These are phyloP conservation scores for Metarhizium rileyi DNA, from an alignment of 2,329 filamentous ascomycete species.

Conservation along the genomic window DNA sequence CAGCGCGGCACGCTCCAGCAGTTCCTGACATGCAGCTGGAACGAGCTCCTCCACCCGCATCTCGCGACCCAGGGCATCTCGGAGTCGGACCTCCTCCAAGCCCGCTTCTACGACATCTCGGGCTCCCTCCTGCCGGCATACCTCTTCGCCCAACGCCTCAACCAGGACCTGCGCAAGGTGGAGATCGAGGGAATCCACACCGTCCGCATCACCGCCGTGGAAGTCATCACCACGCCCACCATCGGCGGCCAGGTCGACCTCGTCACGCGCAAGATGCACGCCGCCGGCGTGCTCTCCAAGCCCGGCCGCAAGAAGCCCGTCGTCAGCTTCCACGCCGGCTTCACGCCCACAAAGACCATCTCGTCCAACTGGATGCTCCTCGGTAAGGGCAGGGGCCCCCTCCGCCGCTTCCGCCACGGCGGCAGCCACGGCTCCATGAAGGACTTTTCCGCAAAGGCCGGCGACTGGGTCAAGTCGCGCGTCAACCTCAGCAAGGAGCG, in stretches of 20 bases:
- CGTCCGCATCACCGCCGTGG: slow-evolving; percentile 33
- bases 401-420: slow-evolving; percentile 5
- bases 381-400: slow-evolving; percentile 7
- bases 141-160: slow-evolving; percentile 35
- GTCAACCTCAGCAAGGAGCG: slow-evolving; percentile 10
- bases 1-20: slow-evolving; percentile 31
- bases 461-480: slow-evolving; percentile 19
- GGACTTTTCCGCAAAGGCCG: slow-evolving; percentile 15
- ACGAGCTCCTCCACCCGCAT: slow-evolving; percentile 29
- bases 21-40: slow-evolving; percentile 35
- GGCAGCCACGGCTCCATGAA: slow-evolving; percentile 12
- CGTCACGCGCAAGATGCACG: slow-evolving; percentile 19
- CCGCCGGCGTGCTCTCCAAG: slow-evolving; percentile 10
- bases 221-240: slow-evolving; percentile 40
- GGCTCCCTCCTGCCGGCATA: slow-evolving; percentile 39
- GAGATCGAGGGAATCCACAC: slow-evolving; percentile 26
- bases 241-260: slow-evolving; percentile 40
- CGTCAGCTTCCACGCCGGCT: slow-evolving; percentile 2
- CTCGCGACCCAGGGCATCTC: slow-evolving; percentile 25
- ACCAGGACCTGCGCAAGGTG: slow-evolving; percentile 28
- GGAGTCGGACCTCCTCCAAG: slow-evolving; percentile 30
- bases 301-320: slow-evolving; percentile 11
- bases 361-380: slow-evolving; percentile 4
- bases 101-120: slow-evolving; percentile 42
- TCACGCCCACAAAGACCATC: background rate